These are phyloP conservation scores for Annulohypoxylon nitens DNA, from an alignment of 495 filamentous ascomycete genomes.

Conservation along the genomic window DNA sequence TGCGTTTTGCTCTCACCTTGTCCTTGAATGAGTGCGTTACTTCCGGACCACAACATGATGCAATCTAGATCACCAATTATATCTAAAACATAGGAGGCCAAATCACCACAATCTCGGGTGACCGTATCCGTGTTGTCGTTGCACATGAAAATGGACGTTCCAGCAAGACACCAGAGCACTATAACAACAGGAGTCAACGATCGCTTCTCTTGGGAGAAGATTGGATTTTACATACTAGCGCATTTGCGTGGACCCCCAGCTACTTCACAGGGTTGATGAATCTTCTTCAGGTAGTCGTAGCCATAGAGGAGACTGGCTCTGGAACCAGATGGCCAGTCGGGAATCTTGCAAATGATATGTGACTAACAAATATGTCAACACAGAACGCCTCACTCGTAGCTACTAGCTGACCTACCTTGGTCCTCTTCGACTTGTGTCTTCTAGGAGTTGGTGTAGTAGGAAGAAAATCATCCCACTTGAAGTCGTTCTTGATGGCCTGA, in stretches of 20 bases:
- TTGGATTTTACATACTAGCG: background rate
- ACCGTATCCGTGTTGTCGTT: slow-evolving; percentile 29
- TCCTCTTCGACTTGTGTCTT: background rate
- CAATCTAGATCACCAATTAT: slow-evolving; percentile 24
- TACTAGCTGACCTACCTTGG: slow-evolving; percentile 3
- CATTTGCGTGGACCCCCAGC: slow-evolving; percentile 32
- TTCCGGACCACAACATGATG: background rate
- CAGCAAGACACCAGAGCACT: slow-evolving; percentile 11
- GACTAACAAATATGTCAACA: slow-evolving; percentile 18
- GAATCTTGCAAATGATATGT: slow-evolving; percentile 21
- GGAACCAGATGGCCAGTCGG: background rate
- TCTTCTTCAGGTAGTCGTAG: slow-evolving; percentile 26
- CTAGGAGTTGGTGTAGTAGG: slow-evolving; percentile 1
- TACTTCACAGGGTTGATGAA: slow-evolving; percentile 20
- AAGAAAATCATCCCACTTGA: slow-evolving; percentile 29
- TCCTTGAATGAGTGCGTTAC: background rate
- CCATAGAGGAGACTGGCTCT: background rate
- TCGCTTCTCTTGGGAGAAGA: too few species aligned
- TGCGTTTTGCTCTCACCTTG: background rate
- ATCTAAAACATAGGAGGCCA: slow-evolving; percentile 24
- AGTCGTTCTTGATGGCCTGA: slow-evolving; percentile 33
- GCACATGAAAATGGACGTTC: slow-evolving; percentile 30
- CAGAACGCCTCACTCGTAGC: background rate
- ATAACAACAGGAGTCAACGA: too few species aligned
- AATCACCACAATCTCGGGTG: slow-evolving; percentile 3